Conservation (phyloP, 176 grass and related monocot genomes). For the Aegilops longissima region DNA sequence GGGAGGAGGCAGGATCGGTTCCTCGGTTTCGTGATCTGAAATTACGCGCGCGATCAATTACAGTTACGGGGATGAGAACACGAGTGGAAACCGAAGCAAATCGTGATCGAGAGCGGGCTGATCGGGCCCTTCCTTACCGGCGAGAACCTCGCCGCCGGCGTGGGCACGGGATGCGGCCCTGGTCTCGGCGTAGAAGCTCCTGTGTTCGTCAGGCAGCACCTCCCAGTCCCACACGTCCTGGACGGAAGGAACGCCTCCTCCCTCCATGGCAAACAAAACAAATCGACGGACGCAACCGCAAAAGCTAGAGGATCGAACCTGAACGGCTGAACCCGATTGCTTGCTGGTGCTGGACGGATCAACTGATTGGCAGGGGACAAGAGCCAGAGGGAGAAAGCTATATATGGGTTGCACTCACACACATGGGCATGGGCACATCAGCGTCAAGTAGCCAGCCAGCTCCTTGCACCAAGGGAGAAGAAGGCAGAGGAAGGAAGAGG, state of each 20-base stretch:
- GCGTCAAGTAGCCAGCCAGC: conserved; percentile 10
- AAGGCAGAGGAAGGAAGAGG: background rate
- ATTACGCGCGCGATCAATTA: background rate
- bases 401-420: conserved; percentile 15
- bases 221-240: conserved; percentile 90
- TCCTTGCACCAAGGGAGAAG: conserved; percentile 30
- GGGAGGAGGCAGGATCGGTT: background rate
- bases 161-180: background rate
- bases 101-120: background rate
- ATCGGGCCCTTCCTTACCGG: conserved; percentile 31
- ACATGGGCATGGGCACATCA: conserved; percentile 21
- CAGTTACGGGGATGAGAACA: background rate
- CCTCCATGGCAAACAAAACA: conserved; percentile 27
- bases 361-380: conserved; percentile 28
- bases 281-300: background rate
- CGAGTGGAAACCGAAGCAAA: conserved; percentile 21
- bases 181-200: conserved; percentile 21
- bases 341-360: conserved; percentile 9
- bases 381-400: conserved; percentile 23
- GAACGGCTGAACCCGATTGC: conserved; percentile 11
- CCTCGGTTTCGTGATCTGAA: conserved; percentile 5
- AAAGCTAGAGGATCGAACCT: conserved; percentile 3
- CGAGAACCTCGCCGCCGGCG: background rate
- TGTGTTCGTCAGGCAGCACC: conserved; percentile 56
- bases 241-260: conserved; percentile 14